Evolutionary conservation across 1,139 yeast species (phyloP).

Genomic region (Insectozyma bohioensis): DNA sequence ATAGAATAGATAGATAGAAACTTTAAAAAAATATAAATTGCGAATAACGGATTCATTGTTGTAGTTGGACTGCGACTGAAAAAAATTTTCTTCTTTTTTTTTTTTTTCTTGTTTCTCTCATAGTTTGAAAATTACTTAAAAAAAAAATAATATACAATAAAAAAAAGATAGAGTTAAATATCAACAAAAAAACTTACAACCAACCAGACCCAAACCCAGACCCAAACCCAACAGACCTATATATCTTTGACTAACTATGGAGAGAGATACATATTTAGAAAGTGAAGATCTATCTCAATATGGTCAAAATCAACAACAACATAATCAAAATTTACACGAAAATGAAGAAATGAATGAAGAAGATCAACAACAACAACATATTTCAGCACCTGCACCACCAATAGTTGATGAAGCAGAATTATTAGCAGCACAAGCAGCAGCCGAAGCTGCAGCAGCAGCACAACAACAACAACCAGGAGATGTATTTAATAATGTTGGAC

Average conservation of each 20-base stretch:
- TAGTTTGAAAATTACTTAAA: background rate
- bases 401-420: constrained; percentile 37
- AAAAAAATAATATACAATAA: constrained; percentile 4
- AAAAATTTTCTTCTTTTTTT: too few species aligned
- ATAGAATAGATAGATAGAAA: constrained; percentile 2
- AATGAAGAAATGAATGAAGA: background rate
- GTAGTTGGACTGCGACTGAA: too few species aligned
- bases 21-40: background rate
- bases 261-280: constrained; percentile 9
- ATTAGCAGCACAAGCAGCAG: constrained; percentile 49
- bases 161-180: constrained; percentile 1
- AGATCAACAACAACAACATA: constrained; percentile 1
- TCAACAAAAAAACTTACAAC: constrained; percentile 3
- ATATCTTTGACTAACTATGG: too few species aligned
- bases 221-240: too few species aligned
- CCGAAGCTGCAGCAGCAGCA: constrained; percentile 49
- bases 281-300: constrained; percentile 7
- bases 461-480: constrained; percentile 55
- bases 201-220: too few species aligned
- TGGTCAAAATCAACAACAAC: constrained; percentile 6
- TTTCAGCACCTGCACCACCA: background rate
- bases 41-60: too few species aligned
- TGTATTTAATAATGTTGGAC: constrained; percentile 91
- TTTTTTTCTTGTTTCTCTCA: background rate
- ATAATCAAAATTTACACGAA: constrained; percentile 1